phyloP scores from a whole-genome alignment of 306 rosid genomes.

The Cucurbita moschata region DNA sequence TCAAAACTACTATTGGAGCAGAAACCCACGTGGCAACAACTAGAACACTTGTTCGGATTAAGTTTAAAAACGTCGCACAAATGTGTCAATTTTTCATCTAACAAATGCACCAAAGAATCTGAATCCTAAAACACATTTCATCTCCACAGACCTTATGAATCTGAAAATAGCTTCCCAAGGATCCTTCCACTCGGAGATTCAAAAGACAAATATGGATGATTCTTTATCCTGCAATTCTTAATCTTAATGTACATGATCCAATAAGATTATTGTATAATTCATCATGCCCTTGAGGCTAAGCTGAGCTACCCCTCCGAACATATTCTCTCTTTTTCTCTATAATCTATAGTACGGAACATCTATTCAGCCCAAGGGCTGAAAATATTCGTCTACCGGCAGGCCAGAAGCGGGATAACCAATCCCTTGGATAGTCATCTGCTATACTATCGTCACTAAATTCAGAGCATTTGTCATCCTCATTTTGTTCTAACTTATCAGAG shows the following conservation, averaged over 20 bases:
- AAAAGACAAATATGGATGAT: not conserved
- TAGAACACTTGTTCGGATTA: too few species aligned
- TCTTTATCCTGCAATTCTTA: not conserved
- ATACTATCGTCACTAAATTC: conserved; percentile 34
- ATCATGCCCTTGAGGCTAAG: not conserved
- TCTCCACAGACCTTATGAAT: not conserved
- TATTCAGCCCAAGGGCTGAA: conserved; percentile 42
- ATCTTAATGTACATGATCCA: not conserved
- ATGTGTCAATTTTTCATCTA: too few species aligned
- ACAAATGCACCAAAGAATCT: too few species aligned
- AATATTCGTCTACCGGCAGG: conserved; percentile 34
- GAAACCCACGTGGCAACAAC: too few species aligned
- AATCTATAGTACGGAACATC: conserved; percentile 51
- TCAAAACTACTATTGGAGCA: too few species aligned
- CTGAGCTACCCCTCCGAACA: not conserved
- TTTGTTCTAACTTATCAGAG: conserved; percentile 23
- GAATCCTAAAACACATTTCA: not conserved
- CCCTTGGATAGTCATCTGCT: conserved; percentile 13
- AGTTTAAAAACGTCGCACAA: too few species aligned
- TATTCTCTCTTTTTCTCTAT: not conserved
- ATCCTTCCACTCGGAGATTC: not conserved
- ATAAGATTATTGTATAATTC: not conserved
- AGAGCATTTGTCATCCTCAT: conserved; percentile 26
- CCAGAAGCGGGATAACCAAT: conserved; percentile 61
- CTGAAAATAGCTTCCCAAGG: not conserved